Percentiles rank a stretch among this genome's conserved stretches.
These are phyloP conservation scores for Salix purpurea DNA, from an alignment of 345 rosid species.

Conservation along the genomic window DNA sequence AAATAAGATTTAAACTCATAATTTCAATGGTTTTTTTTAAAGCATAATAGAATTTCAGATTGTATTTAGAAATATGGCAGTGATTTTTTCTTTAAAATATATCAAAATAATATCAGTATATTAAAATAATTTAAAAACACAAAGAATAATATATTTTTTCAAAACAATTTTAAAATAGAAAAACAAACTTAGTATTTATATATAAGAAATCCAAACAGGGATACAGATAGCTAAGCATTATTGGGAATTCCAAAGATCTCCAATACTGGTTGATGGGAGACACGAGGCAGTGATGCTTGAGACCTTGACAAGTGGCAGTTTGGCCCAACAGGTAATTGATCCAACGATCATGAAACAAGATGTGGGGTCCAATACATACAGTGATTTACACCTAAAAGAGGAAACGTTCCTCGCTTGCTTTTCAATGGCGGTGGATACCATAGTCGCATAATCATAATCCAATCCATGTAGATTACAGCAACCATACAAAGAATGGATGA, in stretches of 20 bases:
- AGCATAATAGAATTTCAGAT: too few relatives aligned
- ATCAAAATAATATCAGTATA: too few relatives aligned
- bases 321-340: background rate
- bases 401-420: background rate
- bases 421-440: background rate
- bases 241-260: background rate
- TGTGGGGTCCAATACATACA: background rate
- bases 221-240: background rate
- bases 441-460: background rate
- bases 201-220: background rate
- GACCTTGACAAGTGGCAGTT: background rate
- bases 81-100: too few relatives aligned
- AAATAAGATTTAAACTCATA: too few relatives aligned
- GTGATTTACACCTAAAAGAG: background rate
- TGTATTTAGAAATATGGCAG: too few relatives aligned
- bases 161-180: too few relatives aligned
- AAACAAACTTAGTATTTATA: too few relatives aligned
- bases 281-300: background rate
- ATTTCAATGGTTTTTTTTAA: too few relatives aligned
- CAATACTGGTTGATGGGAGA: background rate
- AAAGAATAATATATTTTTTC: too few relatives aligned
- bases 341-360: background rate
- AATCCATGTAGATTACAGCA: background rate
- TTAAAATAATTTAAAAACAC: too few relatives aligned
- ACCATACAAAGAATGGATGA: background rate